Evolutionary conservation across 805 yeast species (phyloP), one percentile per base, ranked within the genome.

Genomic region (Lipomyces sp.): DNA sequence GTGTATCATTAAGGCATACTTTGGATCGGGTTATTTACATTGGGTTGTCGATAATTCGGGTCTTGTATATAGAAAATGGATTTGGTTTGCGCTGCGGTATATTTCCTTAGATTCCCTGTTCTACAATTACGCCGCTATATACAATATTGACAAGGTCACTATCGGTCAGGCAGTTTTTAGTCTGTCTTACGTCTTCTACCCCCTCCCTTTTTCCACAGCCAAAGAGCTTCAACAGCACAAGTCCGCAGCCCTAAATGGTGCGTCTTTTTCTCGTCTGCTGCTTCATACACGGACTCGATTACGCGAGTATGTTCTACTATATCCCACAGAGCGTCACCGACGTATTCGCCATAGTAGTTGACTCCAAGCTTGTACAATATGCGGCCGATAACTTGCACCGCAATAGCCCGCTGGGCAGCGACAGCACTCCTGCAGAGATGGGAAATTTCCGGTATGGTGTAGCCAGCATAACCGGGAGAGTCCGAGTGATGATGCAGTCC

Each of bases 401-500:
- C 92, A 11, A 95, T 83, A 67, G 95, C 86, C 57, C 98, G 81
- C 78, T 95, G 99, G 0, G 96, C 87, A 0, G 96, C 86, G 63
- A 89, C 85, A 1, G 89, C 85, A 1, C 97, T 90, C 69, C 97
- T 82, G 3, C 92, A 80, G 58, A 91, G 82, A 71, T 89, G 95
- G 0, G 89, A 88, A 60, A 95, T 81, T 75, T 95, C 99, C 0
- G 85, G 81, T 32, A 95, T 75, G 0, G 98, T 93, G 76, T 95
- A 95, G 0, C 99, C 99, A 0, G 98, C 97, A 61, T 93, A 81
- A 56, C 87, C 87, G 0, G 98, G 97, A 58, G 89, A 87, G 10
- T 89, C 91, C 0, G 97, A 84, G 77, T 95, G 99, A 76, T 95
- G 98, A 74, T 92, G 97, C 33, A 95, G 82, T 0, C 97, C 99